Percentiles rank a stretch among this genome's conserved stretches.
phyloP scores from a whole-genome alignment of 306 rosid species.

The Quillaja saponaria region DNA sequence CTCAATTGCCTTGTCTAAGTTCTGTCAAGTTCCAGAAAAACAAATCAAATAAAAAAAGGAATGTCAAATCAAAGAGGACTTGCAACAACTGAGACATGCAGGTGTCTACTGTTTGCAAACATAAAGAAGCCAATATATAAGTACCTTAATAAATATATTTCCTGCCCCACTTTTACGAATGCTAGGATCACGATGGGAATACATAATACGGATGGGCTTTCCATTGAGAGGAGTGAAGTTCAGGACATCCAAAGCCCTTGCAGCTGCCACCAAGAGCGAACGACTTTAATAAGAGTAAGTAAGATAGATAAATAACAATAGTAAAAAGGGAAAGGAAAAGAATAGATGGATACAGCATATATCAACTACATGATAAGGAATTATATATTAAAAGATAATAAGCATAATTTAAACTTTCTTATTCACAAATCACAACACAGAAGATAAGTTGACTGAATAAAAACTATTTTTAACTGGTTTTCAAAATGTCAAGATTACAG shows the following conservation, averaged over 20 bases:
- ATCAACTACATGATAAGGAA: too few relatives aligned
- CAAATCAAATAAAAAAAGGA: too few relatives aligned
- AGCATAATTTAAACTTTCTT: slow-evolving; percentile 81
- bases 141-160: slow-evolving; percentile 93
- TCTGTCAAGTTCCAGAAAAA: slow-evolving; percentile 52
- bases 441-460: too few relatives aligned
- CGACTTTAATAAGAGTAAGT: slow-evolving; percentile 13
- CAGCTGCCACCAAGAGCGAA: slow-evolving; percentile 55
- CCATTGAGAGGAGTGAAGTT: slow-evolving; percentile 84
- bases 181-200: slow-evolving; percentile 95
- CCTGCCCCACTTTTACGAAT: slow-evolving; percentile 94
- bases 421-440: slow-evolving; percentile 80
- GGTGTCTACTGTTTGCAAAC: slow-evolving; percentile 9
- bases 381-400: too few relatives aligned
- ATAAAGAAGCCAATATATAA: neutral
- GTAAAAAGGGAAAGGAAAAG: too few relatives aligned
- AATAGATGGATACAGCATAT: too few relatives aligned
- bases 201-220: slow-evolving; percentile 83
- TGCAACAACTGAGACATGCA: slow-evolving; percentile 23
- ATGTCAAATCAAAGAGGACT: slow-evolving; percentile 8
- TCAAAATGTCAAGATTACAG: too few relatives aligned
- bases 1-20: slow-evolving; percentile 90
- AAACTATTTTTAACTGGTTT: too few relatives aligned
- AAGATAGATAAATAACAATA: neutral
- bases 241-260: slow-evolving; percentile 87